Conservation (phyloP, 257 asterid species). For the Handroanthus guayacan region DNA sequence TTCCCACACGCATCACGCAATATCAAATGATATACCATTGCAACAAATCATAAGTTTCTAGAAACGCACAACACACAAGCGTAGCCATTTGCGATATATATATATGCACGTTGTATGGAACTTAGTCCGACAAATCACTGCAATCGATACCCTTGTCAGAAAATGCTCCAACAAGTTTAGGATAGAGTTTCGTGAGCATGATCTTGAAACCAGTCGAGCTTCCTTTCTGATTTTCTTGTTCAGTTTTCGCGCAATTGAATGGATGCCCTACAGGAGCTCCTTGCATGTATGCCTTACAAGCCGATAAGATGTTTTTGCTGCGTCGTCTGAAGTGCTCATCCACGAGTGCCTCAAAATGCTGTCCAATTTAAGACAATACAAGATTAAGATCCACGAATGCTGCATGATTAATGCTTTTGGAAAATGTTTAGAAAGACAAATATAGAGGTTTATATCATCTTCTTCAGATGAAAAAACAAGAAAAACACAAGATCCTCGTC, state of each 20-base stretch:
- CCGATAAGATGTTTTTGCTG: slow-evolving; percentile 58
- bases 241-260: slow-evolving; percentile 38
- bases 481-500: background rate
- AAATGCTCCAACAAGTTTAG: slow-evolving; percentile 80
- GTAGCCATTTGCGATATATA: background rate
- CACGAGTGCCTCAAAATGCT: slow-evolving; percentile 90
- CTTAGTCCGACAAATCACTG: slow-evolving; percentile 44
- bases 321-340: slow-evolving; percentile 71
- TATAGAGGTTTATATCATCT: no score
- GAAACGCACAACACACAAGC: slow-evolving; percentile 32
- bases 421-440: no score
- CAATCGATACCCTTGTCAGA: slow-evolving; percentile 66
- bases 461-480: background rate
- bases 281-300: slow-evolving; percentile 79
- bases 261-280: slow-evolving; percentile 81
- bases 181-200: slow-evolving; percentile 76
- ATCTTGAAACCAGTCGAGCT: slow-evolving; percentile 91
- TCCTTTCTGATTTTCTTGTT: slow-evolving; percentile 52
- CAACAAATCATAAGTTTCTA: slow-evolving; percentile 26
- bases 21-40: slow-evolving; percentile 25
- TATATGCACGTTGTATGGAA: slow-evolving; percentile 23
- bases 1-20: background rate
- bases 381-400: background rate
- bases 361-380: slow-evolving; percentile 36
- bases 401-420: no score